Base-by-base conservation (phyloP, 305 asterid species). In the Fraxinus greggii region DNA sequence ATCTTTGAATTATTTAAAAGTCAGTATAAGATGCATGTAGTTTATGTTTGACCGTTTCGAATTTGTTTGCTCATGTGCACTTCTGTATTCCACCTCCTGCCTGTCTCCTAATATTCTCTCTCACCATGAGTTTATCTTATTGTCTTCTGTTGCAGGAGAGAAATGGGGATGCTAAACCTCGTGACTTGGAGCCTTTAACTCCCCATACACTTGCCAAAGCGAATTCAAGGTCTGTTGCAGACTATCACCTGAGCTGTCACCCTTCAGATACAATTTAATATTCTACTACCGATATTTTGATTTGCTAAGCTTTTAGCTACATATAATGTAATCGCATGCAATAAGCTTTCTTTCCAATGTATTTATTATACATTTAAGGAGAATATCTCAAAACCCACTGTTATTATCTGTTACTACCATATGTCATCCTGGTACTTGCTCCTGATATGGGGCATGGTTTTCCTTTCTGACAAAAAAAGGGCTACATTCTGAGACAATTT, bases 101-200 rank as follows among this genome's bases (percentile, higher is more conserved):
- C 61, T 45, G 31, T 79, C 33, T 65, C 76, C 45, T 23, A 70
- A 70, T 75, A 74, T 31, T 76, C 77, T 51, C 33, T 74, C 61
- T 78, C 59, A 23, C 42, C 6, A n/a, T 45, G 70, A 76, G 63
- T 79, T 78, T 48, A 48, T 72, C 36, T 61, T 84, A 10, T 75
- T 84, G 45, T 48, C 81, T 59, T 59, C 13, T 29, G 31, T 31
- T 23, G 87, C 84, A 94, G 99, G 97, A 94, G 87, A 92, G 96
- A 87, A 94, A 91, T 80, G 95, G 95, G 84, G 97, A 95, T 81
- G 86, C 88, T 81, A 93, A 89, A 83, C 84, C 86, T 84, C 97
- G 89, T 54, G 99, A 92, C 17, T 67, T 86, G 35, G 98, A 95
- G 87, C 95, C 97, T 83, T 91, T 93, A 76, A 92, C 96, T 81